phyloP scores from a whole-genome alignment of 345 rosid species.

The Euphorbia lathyris region DNA sequence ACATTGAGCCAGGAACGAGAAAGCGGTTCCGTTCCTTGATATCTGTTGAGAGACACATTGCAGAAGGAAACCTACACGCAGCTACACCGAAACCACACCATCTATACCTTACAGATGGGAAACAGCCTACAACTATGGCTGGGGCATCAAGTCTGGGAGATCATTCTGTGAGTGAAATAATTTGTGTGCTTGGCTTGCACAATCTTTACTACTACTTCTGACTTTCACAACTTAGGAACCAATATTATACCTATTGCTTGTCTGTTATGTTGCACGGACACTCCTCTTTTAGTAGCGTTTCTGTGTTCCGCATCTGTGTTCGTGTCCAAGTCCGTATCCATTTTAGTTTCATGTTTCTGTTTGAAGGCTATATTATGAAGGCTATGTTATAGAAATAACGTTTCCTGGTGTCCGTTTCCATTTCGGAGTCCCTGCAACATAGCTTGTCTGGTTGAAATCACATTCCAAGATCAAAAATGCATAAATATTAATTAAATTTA shows the following conservation, averaged over 20 bases:
- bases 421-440: too few relatives aligned
- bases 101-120: constrained; percentile 4
- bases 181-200: not conserved
- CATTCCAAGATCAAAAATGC: not conserved
- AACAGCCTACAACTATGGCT: too few relatives aligned
- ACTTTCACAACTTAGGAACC: too few relatives aligned
- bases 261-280: not conserved
- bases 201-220: too few relatives aligned
- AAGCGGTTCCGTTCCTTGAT: constrained; percentile 27
- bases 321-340: too few relatives aligned
- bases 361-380: too few relatives aligned
- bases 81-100: not conserved
- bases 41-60: constrained; percentile 30
- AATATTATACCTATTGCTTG: not conserved
- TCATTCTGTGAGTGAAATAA: constrained; percentile 11
- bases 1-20: constrained; percentile 41
- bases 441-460: not conserved
- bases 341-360: too few relatives aligned
- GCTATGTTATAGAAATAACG: too few relatives aligned
- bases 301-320: too few relatives aligned
- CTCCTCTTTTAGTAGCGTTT: too few relatives aligned
- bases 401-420: too few relatives aligned
- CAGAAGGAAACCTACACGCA: not conserved
- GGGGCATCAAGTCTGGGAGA: not conserved
- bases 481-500: too few relatives aligned